Percentiles rank a stretch among this genome's conserved stretches.
These are phyloP conservation scores for Effrenium voratum DNA, from an alignment of 73 alveolate species.

Conservation along the genomic window DNA sequence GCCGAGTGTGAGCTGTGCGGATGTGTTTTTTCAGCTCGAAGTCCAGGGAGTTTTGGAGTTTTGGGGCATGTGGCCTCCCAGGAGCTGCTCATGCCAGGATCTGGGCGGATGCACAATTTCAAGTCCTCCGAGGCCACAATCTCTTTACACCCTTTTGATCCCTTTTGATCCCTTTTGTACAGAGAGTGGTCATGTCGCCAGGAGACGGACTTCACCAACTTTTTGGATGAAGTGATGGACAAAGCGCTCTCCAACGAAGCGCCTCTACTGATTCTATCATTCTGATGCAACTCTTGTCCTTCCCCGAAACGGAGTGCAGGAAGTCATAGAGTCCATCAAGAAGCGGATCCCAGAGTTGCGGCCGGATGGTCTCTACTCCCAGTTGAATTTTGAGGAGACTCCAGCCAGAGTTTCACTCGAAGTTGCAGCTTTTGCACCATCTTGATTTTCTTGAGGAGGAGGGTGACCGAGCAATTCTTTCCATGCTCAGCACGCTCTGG, in stretches of 20 bases:
- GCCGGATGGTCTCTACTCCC: not conserved
- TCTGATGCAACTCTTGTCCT: not conserved
- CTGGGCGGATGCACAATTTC: slow-evolving; percentile 19
- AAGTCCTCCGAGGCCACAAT: not conserved
- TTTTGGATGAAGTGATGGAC: not conserved
- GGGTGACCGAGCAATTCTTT: not conserved
- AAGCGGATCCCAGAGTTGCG: not conserved
- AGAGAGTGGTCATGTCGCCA: no score
- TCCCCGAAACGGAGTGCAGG: not conserved
- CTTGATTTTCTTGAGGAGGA: not conserved
- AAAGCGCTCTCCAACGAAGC: not conserved
- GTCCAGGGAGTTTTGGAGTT: no score
- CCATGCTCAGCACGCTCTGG: slow-evolving; percentile 16
- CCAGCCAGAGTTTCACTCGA: not conserved
- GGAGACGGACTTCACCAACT: not conserved
- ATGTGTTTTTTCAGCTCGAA: no score
- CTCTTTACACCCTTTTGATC: no score
- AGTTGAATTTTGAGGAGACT: not conserved
- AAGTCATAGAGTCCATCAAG: not conserved
- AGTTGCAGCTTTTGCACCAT: no score
- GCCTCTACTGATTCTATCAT: not conserved
- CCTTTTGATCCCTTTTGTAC: no score
- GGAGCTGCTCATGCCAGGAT: slow-evolving; percentile 18
- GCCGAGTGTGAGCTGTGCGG: no score
- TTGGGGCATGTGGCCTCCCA: no score